phyloP scores from a whole-genome alignment of 805 yeast genomes.

The Cyberlindnera mycetangii region DNA sequence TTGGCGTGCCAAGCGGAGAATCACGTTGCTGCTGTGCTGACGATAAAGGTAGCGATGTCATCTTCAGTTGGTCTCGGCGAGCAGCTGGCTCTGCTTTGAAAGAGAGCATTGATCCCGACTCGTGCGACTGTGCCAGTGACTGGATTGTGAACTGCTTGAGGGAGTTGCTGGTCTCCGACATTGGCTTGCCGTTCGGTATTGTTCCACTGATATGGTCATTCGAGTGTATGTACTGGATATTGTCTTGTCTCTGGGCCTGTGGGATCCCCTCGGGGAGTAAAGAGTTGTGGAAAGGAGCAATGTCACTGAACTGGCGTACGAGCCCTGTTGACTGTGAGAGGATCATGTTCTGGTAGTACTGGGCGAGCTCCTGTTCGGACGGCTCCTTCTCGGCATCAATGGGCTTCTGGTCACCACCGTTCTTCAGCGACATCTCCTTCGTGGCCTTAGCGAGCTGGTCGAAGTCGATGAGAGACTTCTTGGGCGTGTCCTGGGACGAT shows the following conservation, averaged over 20 bases:
- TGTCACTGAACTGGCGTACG: slow-evolving; percentile 37
- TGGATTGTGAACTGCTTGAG: slow-evolving; percentile 26
- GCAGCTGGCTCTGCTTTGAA: slow-evolving; percentile 22
- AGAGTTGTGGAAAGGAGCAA: slow-evolving; percentile 29
- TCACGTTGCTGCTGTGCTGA: slow-evolving; percentile 24
- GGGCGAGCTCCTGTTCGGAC: slow-evolving; percentile 21
- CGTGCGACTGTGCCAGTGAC: slow-evolving; percentile 18
- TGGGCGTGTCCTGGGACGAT: slow-evolving; percentile 2
- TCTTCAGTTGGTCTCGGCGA: slow-evolving; percentile 4
- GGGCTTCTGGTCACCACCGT: neutral
- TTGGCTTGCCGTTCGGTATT: slow-evolving; percentile 8
- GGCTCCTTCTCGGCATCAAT: slow-evolving; percentile 4
- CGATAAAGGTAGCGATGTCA: slow-evolving; percentile 15
- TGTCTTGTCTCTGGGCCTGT: slow-evolving; percentile 7
- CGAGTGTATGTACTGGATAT: slow-evolving; percentile 28
- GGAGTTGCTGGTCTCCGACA: slow-evolving; percentile 22
- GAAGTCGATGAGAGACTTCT: slow-evolving; percentile 15
- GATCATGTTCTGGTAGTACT: slow-evolving; percentile 40
- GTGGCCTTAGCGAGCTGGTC: slow-evolving; percentile 8
- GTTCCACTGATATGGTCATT: slow-evolving; percentile 27
- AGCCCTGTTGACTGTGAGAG: slow-evolving; percentile 54
- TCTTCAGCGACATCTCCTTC: neutral
- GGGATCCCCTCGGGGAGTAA: slow-evolving; percentile 17
- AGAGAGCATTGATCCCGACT: slow-evolving; percentile 21
- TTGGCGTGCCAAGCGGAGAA: slow-evolving; percentile 27